A percentile compares a stretch with the other conserved stretches of the same genome.
Evolutionary conservation across 192 early-diverging fungal genomes (phyloP).

Genomic region (Coemansia erecta): DNA sequence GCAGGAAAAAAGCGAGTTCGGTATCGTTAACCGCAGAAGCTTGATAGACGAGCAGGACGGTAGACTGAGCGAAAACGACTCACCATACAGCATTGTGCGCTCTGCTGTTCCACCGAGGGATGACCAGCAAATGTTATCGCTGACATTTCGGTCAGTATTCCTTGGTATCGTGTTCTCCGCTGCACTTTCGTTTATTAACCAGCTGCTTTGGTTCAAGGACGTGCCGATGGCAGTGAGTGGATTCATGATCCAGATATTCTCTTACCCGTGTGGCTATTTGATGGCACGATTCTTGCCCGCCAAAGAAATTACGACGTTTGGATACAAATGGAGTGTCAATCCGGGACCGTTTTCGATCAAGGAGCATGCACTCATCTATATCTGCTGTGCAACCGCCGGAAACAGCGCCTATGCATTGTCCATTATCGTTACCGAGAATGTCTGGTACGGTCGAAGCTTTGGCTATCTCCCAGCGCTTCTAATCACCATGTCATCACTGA

Average conservation of each 20-base stretch:
- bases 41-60: not conserved
- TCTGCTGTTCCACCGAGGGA: slow-evolving; percentile 35
- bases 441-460: slow-evolving; percentile 58
- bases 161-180: slow-evolving; percentile 60
- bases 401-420: slow-evolving; percentile 45
- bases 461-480: slow-evolving; percentile 57
- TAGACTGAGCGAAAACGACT: not conserved
- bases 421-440: slow-evolving; percentile 54
- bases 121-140: slow-evolving; percentile 55
- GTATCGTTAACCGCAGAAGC: not conserved
- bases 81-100: slow-evolving; percentile 12
- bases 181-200: slow-evolving; percentile 48
- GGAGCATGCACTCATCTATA: slow-evolving; percentile 53
- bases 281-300: slow-evolving; percentile 10
- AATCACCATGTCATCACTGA: slow-evolving; percentile 58
- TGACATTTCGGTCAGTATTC: slow-evolving; percentile 64
- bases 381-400: not conserved
- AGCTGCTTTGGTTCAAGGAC: slow-evolving; percentile 41
- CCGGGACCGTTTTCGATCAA: slow-evolving; percentile 59
- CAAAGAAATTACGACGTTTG: slow-evolving; percentile 21
- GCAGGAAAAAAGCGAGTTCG: too few species aligned
- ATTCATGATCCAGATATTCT: slow-evolving; percentile 7
- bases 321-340: slow-evolving; percentile 39
- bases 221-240: slow-evolving; percentile 29
- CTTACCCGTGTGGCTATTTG: slow-evolving; percentile 5